Percentiles rank a stretch among this genome's conserved stretches.
phyloP scores from a whole-genome alignment of 495 filamentous ascomycete species.

The Neurospora sp. region DNA sequence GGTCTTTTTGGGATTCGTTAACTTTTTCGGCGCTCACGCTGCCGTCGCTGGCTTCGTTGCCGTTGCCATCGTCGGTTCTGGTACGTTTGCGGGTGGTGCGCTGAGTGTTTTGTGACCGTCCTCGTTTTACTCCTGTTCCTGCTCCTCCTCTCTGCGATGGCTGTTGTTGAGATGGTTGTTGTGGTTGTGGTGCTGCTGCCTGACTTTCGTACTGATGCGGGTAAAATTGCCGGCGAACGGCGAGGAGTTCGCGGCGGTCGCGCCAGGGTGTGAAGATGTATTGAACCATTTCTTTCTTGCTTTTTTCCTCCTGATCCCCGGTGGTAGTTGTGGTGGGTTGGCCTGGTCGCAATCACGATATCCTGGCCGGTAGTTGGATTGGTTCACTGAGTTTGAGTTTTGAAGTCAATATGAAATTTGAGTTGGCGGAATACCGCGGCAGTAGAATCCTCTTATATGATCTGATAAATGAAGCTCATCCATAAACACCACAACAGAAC shows the following conservation, averaged over 20 bases:
- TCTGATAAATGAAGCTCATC: not conserved
- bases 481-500: not conserved
- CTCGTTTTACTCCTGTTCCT: not conserved
- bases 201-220: slow-evolving; percentile 17
- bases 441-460: not conserved
- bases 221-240: slow-evolving; percentile 59
- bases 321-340: not conserved
- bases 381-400: not conserved
- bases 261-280: slow-evolving; percentile 79
- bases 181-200: slow-evolving; percentile 1
- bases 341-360: not conserved
- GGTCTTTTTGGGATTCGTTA: slow-evolving; percentile 1
- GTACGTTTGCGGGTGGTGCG: not conserved
- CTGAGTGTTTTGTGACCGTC: not conserved
- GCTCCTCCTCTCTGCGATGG: not conserved
- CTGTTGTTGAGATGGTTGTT: not conserved
- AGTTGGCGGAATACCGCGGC: not conserved
- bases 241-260: slow-evolving; percentile 50
- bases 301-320: not conserved
- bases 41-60: not conserved
- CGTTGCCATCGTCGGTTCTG: not conserved
- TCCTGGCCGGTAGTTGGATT: not conserved
- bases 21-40: not conserved
- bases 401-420: not conserved
- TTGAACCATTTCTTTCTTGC: slow-evolving; percentile 47